Evolutionary conservation across 176 grass and related monocot genomes (phyloP), one percentile per base, ranked within the genome.

Genomic region (Paspalum vaginatum): DNA sequence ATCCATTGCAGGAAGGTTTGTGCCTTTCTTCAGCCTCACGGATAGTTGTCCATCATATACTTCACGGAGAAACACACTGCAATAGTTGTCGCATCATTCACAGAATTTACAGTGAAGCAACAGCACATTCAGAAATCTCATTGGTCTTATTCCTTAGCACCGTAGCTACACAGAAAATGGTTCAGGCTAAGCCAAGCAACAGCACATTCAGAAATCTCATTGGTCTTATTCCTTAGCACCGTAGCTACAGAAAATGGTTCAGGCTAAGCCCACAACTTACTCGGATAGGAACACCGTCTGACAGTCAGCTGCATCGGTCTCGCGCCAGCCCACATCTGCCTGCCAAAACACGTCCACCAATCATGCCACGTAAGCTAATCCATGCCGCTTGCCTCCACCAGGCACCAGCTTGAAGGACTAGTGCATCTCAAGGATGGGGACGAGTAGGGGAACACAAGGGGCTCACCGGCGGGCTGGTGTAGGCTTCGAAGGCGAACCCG

Each of bases 401-500:
- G 32, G 32, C 32, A 49, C 66, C 18, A 62, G 40, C 2, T 51
- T 50, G 65, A 32, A 63, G 49, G 47, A 47, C 6, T 46, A 72
- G 14, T 25, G 32, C 56, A 57, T 51, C 27, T 68, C 4, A 55
- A 73, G 10, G 39, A 65, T 22, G 51, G 39, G 70, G 47, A 43
- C 52, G 39, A 77, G 9, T 26, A 26, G 53, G 2, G 18, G 44
- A 21, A 22, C 45, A 59, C 32, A 32, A 39, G 18, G 14, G 40
- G 58, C 91, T 89, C 52, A 98, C 95, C 61, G 92, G 95, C 55
- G 92, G 90, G 67, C 81, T 95, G 37, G 74, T 93, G 71, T 98
- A 98, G 24, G 92, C 78, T 60, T 98, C 95, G 74, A 98, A 98
- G 12, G 95, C 90, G 59, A 98, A 98, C 67, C 92, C 92, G 18